Evolutionary conservation across 1,284 basidiomycete species (phyloP), one percentile per base, ranked within the genome.

Genomic region (Ceratobasidium sp.): DNA sequence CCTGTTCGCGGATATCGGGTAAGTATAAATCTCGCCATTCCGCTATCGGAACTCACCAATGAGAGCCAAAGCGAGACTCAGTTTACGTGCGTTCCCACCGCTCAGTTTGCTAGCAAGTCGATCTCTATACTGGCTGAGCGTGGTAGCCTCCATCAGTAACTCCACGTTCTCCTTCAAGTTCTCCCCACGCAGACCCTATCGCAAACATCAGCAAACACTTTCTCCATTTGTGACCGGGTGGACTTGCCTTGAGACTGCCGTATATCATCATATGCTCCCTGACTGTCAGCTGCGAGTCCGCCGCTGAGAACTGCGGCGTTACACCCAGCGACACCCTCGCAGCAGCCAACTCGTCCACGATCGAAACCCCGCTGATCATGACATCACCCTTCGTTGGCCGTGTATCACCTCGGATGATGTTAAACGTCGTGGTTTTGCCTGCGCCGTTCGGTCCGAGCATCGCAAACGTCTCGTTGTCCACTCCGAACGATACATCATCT

Each of bases 251-350:
- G 74, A 86, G 81, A 42, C 83, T 81, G 7, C 83, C 83, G 76
- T 85, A 86, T 0, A 84, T 80, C 81, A 88, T 79, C 48, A 95
- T 85, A 81, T 96, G 94, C 82, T 96, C 91, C 42, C 90, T 87
- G 15, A 94, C 94, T 2, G 92, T 94, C 66, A 95, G 84, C 79
- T 93, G 90, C 5, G 90, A 86, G 80, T 95, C 94, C 77, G 95
- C 93, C 0, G 94, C 93, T 3, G 93, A 94, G 84, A 94, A 93
- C 81, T 95, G 94, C 0, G 93, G 94, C 82, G 93, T 94, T 56
- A 95, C 92, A 1, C 93, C 93, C 5, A 95, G 88, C 6, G 89
- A 87, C 3, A 91, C 87, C 62, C 92, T 88, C 42, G 93, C 92
- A 3, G 84, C 86, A 48, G 89, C 89, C 0, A 92, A 89, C 74